Conservation (phyloP, 2,329 filamentous ascomycete species). For the Chaetomium sp. region DNA sequence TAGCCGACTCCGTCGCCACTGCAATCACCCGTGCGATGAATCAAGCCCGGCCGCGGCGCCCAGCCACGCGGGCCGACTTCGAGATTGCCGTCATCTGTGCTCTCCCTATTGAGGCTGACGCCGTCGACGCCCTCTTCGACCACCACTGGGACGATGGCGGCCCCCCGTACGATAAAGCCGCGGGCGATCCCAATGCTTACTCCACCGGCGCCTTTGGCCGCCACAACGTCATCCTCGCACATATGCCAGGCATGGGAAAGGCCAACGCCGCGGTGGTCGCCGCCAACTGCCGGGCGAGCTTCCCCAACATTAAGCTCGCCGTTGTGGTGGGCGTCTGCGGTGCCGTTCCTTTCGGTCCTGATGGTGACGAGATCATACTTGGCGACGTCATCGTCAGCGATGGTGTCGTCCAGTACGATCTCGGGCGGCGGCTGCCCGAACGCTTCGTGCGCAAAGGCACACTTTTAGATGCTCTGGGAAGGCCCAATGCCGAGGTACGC, state of each 20-base stretch:
- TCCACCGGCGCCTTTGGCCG: constrained; percentile 16
- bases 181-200: constrained; percentile 15
- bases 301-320: constrained; percentile 39
- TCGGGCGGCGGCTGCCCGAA: constrained; percentile 35
- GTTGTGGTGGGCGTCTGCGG: constrained; percentile 48
- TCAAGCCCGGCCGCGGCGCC: constrained; percentile 13
- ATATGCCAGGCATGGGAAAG: constrained; percentile 39
- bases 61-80: constrained; percentile 18
- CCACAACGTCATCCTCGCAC: constrained; percentile 37
- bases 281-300: constrained; percentile 41
- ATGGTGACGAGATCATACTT: constrained; percentile 31
- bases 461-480: constrained; percentile 34
- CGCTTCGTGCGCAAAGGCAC: constrained; percentile 35
- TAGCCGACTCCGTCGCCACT: neutral
- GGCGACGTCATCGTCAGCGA: constrained; percentile 43
- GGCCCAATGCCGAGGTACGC: constrained; percentile 36
- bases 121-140: constrained; percentile 20
- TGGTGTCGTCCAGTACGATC: constrained; percentile 38
- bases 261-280: constrained; percentile 36
- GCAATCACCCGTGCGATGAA: constrained; percentile 9
- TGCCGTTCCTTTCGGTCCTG: constrained; percentile 29
- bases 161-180: constrained; percentile 18
- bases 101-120: constrained; percentile 18
- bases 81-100: constrained; percentile 25
- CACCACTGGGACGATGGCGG: constrained; percentile 20